Evolutionary conservation across 1,139 yeast genomes (phyloP), one percentile per base, ranked within the genome.

Genomic region (Yamadazyma kanchanaburiensis): DNA sequence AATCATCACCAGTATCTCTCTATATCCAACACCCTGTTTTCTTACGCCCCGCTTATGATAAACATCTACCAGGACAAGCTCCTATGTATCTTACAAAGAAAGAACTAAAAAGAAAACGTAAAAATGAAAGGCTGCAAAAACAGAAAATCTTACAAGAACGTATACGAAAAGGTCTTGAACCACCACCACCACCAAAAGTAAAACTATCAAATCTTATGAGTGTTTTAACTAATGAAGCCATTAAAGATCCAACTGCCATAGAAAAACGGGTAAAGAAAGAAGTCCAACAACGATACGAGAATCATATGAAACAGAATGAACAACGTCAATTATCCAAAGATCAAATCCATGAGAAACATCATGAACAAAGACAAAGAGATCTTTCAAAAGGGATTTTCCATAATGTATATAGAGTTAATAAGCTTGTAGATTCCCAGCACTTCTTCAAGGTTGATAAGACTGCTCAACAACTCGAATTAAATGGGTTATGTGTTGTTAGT

Each of bases 141-240:
- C 75, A 77, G 37, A 79, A 81, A 46, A 91, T 80, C 28, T 70
- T 73, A 38, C 95, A 86, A 49, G 94, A 87, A 44, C 64, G 85
- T 28, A 80, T 89, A 17, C 72, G 79, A 38, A 60, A 86, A 5
- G 98, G 98, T 0, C 59, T 89, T 15, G 88, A 81, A 29, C 83
- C 95, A 0, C 84, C 95, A 3, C 96, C 96, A 0, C 82, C 83
- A 5, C 95, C 96, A 3, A 91, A 89, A 54, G 86, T 89, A 18
- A 86, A 81, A 46, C 61, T 87, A 31, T 75, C 81, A 26, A 91
- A 89, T 50, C 68, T 89, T 52, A 84, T 86, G 88, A 81, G 74
- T 43, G 95, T 87, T 0, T 64, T 82, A 28, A 85, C 96, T 3
- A 80, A 86, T 48, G 94, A 85, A 38, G 86, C 94, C n/a, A 81